Conservation (phyloP, 2,329 filamentous ascomycete genomes). For the Monosporascus sp. region DNA sequence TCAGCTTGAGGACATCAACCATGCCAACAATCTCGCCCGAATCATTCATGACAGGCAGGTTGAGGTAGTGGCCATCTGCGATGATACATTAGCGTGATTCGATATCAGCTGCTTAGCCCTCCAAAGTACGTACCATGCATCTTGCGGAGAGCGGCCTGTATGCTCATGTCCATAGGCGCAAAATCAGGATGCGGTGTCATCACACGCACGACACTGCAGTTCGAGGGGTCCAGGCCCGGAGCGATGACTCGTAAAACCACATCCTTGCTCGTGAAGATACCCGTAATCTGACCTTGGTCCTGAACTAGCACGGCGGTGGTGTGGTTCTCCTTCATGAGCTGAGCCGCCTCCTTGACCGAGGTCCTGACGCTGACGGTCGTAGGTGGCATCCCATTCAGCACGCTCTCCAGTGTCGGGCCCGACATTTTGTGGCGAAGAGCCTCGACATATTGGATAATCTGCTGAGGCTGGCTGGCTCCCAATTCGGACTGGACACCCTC, state of each 20-base stretch:
- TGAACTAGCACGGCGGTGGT: constrained; percentile 95
- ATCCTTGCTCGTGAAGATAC: constrained; percentile 99
- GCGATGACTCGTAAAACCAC: constrained; percentile 97
- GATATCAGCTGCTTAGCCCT: no score
- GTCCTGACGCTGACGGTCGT: constrained; percentile 94
- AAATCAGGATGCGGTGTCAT: constrained; percentile 99
- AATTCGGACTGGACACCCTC: constrained; percentile 97
- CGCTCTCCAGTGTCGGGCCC: constrained; percentile 89
- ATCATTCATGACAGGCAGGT: constrained; percentile 97
- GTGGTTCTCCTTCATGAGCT: constrained; percentile 97
- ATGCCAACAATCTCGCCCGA: constrained; percentile 96
- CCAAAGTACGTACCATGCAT: constrained; percentile 76
- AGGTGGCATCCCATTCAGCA: constrained; percentile 85
- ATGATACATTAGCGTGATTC: background rate
- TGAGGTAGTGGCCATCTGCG: constrained; percentile 93
- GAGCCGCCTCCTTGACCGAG: constrained; percentile 90
- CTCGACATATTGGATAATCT: constrained; percentile 98
- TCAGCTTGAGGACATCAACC: constrained; percentile 97
- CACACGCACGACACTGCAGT: constrained; percentile 94
- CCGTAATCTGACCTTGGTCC: constrained; percentile 94
- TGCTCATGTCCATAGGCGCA: constrained; percentile 97
- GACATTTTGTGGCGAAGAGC: constrained; percentile 95
- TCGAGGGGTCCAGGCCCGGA: constrained; percentile 86
- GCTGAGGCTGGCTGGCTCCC: constrained; percentile 90
- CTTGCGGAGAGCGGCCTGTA: constrained; percentile 94